Conservation (phyloP, 345 rosid genomes). For the Mallotus nudiflorus region DNA sequence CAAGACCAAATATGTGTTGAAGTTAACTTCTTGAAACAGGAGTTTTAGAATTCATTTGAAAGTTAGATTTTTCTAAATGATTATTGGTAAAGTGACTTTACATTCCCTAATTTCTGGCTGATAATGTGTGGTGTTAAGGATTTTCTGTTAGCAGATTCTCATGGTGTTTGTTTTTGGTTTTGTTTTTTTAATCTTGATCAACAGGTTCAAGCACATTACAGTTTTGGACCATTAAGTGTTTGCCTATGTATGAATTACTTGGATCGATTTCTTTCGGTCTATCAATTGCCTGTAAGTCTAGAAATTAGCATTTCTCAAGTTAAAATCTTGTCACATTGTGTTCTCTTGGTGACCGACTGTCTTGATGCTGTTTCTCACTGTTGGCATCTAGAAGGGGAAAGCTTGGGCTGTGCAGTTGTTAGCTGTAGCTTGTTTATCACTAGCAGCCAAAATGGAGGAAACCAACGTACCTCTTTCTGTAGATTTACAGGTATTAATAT, state of each 20-base stretch:
- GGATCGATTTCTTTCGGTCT: constrained; percentile 66
- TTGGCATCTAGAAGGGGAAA: constrained; percentile 47
- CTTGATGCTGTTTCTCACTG: background rate
- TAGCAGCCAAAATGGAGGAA: constrained; percentile 75
- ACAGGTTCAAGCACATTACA: constrained; percentile 62
- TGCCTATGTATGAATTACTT: constrained; percentile 58
- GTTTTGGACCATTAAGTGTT: constrained; percentile 58
- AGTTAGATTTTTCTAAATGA: background rate
- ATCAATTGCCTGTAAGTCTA: constrained; percentile 60
- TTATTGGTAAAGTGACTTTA: background rate
- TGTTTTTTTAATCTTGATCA: constrained; percentile 10
- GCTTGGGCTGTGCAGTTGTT: constrained; percentile 63
- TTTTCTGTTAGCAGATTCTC: constrained; percentile 5
- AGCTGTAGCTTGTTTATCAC: constrained; percentile 68
- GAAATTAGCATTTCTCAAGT: background rate
- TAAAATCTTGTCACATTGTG: background rate
- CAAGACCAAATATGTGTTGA: background rate
- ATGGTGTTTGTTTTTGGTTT: too few relatives aligned
- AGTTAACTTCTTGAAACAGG: background rate
- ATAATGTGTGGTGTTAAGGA: background rate
- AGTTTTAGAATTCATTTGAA: background rate
- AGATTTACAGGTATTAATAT: constrained; percentile 36
- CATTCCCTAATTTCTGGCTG: background rate
- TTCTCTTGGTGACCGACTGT: background rate
- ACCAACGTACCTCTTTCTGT: constrained; percentile 51